Evolutionary conservation across 257 asterid genomes (phyloP).

Genomic region (Salvia hispanica): DNA sequence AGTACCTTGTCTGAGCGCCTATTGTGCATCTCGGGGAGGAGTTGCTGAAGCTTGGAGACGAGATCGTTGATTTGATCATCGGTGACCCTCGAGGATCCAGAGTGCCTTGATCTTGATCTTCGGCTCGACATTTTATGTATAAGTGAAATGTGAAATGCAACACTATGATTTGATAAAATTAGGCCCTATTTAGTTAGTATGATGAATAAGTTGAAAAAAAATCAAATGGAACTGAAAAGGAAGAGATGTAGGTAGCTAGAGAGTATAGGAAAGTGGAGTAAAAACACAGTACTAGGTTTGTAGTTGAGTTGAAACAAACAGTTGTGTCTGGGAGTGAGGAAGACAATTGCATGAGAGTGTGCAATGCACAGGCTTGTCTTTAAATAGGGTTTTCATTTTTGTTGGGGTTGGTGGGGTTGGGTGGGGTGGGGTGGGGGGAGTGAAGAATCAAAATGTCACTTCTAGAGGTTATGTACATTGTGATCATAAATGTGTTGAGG

Average conservation of each 20-base stretch:
- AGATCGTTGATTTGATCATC: constrained; percentile 67
- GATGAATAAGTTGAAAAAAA: neutral
- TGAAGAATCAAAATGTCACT: too few species aligned
- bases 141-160: neutral
- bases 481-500: too few species aligned
- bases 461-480: too few species aligned
- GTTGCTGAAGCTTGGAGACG: constrained; percentile 58
- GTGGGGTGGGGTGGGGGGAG: neutral
- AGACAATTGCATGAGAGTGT: constrained; percentile 36
- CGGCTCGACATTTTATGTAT: constrained; percentile 53
- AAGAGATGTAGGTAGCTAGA: neutral
- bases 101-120: constrained; percentile 58
- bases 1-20: constrained; percentile 60
- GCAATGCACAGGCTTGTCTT: constrained; percentile 22
- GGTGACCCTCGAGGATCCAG: constrained; percentile 50
- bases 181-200: too few species aligned
- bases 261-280: neutral
- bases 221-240: neutral
- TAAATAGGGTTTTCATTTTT: constrained; percentile 31
- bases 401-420: neutral
- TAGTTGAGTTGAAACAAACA: constrained; percentile 18
- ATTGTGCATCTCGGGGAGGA: constrained; percentile 56
- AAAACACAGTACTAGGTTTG: constrained; percentile 24
- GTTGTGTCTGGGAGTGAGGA: constrained; percentile 20
- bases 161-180: too few species aligned